Evolutionary conservation across 306 rosid species (phyloP).

Genomic region (Quercus parvula): DNA sequence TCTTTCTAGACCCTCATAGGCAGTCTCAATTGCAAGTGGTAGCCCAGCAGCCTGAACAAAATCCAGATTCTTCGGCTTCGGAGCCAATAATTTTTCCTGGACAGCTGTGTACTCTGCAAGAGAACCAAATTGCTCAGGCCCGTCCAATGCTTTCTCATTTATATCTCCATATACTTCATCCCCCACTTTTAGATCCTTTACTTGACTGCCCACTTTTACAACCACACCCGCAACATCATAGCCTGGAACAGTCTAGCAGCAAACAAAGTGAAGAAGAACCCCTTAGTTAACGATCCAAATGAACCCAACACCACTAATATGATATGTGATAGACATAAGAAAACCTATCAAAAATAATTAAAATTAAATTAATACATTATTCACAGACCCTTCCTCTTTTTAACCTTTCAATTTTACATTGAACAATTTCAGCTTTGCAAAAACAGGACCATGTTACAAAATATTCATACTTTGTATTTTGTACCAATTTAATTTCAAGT

Average conservation of each 20-base stretch:
- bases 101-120: conserved; percentile 93
- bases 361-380: background rate
- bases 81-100: conserved; percentile 77
- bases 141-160: conserved; percentile 81
- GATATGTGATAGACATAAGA: background rate
- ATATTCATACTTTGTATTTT: no score
- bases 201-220: conserved; percentile 76
- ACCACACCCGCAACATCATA: conserved; percentile 92
- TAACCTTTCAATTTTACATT: no score
- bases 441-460: no score
- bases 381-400: background rate
- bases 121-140: conserved; percentile 84
- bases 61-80: conserved; percentile 70
- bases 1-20: conserved; percentile 78
- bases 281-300: background rate
- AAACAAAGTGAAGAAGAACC: conserved; percentile 13
- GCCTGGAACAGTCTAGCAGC: conserved; percentile 83
- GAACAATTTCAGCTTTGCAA: no score
- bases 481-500: no score
- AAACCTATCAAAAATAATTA: background rate
- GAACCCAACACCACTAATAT: background rate
- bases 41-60: conserved; percentile 80
- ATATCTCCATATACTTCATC: conserved; percentile 89
- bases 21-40: conserved; percentile 92
- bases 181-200: conserved; percentile 74